Evolutionary conservation across 768 basidiomycete genomes (phyloP).

Genomic region (Boletus patriciae): DNA sequence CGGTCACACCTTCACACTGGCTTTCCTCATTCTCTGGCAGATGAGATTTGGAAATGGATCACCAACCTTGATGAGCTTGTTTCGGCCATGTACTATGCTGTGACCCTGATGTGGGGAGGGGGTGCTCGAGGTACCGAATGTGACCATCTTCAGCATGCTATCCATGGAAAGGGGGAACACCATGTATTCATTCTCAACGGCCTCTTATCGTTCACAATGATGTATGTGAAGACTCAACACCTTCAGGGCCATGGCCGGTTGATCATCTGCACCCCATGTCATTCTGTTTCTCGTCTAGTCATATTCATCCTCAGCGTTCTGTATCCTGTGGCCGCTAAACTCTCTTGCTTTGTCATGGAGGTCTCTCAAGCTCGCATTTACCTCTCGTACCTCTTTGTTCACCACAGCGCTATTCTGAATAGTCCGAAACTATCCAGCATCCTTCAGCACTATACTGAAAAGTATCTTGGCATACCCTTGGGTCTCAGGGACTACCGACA

Average conservation of each 20-base stretch:
- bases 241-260: slow-evolving; percentile 7
- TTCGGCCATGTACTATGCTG: slow-evolving; percentile 6
- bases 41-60: slow-evolving; percentile 7
- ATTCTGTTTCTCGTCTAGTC: neutral
- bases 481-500: neutral
- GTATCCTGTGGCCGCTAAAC: neutral
- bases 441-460: neutral
- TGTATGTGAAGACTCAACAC: slow-evolving; percentile 16
- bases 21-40: neutral
- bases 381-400: neutral
- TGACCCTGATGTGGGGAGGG: slow-evolving; percentile 17
- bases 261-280: slow-evolving; percentile 8
- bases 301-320: slow-evolving; percentile 1
- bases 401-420: neutral
- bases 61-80: slow-evolving; percentile 5
- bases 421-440: neutral
- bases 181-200: slow-evolving; percentile 22
- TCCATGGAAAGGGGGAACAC: neutral
- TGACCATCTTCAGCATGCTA: slow-evolving; percentile 9
- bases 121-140: slow-evolving; percentile 16
- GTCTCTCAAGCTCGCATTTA: neutral
- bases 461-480: neutral
- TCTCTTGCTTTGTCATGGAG: slow-evolving; percentile 1
- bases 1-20: neutral
- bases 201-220: slow-evolving; percentile 3